Evolutionary conservation across 257 asterid genomes (phyloP), one percentile per base, ranked within the genome.

Genomic region (Ajuga chamaepitys): DNA sequence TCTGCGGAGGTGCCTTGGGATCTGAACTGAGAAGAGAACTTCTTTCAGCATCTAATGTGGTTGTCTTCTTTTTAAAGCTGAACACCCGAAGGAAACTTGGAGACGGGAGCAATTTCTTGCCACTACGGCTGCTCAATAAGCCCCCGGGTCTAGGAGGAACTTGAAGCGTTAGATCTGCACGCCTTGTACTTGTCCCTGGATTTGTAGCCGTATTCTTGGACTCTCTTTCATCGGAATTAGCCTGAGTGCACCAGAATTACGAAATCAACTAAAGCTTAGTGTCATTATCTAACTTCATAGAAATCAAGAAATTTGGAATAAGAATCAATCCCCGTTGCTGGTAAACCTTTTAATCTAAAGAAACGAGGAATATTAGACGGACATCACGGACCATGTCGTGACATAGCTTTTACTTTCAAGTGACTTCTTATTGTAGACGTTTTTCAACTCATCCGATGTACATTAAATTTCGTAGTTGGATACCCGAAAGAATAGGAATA

Each of bases 11-110:
- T 20, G 74, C 74, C 66, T 78, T 85, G 17, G 82, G 50, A 67
- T 86, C 91, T 26, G 84, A 56, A 71, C 32, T 64, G 17, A 88
- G 89, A 57, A 88, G 90, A 55, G 86, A 77, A 84, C 89, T 84
- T 74, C 85, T 83, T 83, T 80, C 95, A 9, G 89, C 80, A 12
- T 80, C 91, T 34, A 73, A 72, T 28, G 66, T 26, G 58, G 34
- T 26, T 8, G 52, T 61, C 68, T 56, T 74, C 70, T 74, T 87
- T 57, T 87, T 89, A 76, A 87, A 82, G 94, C 94, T 93, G 66
- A 87, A 54, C 18, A 87, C 92, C 35, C 84, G 81, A 47, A 87
- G 70, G 58, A 84, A 74, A n/a, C 88, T 86, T 38, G 80, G 79
- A 6, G 82, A 68, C 37, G 32, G 94, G 78, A 70, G 72, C 55